Percentiles rank a stretch among this genome's conserved stretches.
phyloP scores from a whole-genome alignment of 2,329 filamentous ascomycete genomes.

The Claviceps capensis region DNA sequence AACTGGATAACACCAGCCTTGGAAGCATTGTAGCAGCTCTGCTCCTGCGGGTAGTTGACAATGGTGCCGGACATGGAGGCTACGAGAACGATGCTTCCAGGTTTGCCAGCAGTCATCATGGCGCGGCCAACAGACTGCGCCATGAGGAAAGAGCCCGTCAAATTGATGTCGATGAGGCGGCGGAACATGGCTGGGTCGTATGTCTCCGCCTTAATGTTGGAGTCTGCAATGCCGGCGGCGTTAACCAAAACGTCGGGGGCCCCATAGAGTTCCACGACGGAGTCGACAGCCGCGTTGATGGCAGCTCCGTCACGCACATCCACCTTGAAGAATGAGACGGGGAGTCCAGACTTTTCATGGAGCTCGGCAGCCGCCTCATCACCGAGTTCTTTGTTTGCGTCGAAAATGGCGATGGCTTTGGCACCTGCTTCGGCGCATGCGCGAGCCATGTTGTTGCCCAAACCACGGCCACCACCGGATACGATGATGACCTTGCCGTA shows the following conservation, averaged over 20 bases:
- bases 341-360: conserved; percentile 57
- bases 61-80: conserved; percentile 73
- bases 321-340: conserved; percentile 65
- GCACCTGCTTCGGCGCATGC: conserved; percentile 65
- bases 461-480: conserved; percentile 62
- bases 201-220: conserved; percentile 69
- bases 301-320: conserved; percentile 60
- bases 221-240: conserved; percentile 68
- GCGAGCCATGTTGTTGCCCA: conserved; percentile 68
- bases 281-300: conserved; percentile 55
- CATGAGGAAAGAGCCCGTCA: conserved; percentile 67
- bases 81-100: conserved; percentile 61
- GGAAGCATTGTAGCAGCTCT: conserved; percentile 71
- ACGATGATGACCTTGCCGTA: conserved; percentile 58
- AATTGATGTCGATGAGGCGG: conserved; percentile 68
- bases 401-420: conserved; percentile 60
- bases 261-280: conserved; percentile 53
- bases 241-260: conserved; percentile 65
- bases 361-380: conserved; percentile 56
- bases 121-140: conserved; percentile 56
- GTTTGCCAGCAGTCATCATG: conserved; percentile 60
- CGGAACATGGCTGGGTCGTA: conserved; percentile 68
- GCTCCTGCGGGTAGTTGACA: conserved; percentile 78
- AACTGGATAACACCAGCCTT: conserved; percentile 71
- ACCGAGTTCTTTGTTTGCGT: conserved; percentile 62